Evolutionary conservation across 1,284 basidiomycete genomes (phyloP).

Genomic region (Cystobasidium slooffiae): DNA sequence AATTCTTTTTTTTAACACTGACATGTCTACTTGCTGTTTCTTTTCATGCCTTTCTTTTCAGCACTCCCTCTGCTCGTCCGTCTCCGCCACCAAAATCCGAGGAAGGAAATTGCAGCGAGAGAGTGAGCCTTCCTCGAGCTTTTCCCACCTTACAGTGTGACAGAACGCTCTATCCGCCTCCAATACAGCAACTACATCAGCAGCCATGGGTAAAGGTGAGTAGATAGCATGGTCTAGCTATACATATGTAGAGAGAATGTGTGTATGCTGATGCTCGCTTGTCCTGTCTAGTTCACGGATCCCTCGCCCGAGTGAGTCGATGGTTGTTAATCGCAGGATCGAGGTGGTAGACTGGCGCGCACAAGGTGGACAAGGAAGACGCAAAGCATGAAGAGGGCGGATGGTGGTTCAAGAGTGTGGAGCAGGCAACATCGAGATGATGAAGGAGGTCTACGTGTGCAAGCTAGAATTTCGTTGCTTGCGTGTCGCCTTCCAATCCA

Average conservation of each 20-base stretch:
- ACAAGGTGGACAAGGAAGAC: not conserved
- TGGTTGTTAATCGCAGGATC: not conserved
- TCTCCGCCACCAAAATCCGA: not conserved
- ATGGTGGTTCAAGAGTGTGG: not conserved
- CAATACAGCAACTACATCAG: constrained; percentile 12
- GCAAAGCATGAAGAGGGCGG: not conserved
- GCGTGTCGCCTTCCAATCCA: too few relatives aligned
- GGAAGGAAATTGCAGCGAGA: constrained; percentile 7
- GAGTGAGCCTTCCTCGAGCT: constrained; percentile 8
- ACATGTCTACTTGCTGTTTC: not conserved
- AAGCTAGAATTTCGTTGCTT: too few relatives aligned
- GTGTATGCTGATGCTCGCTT: constrained; percentile 13
- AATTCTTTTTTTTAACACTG: not conserved
- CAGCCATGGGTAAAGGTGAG: constrained; percentile 44
- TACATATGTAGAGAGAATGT: not conserved
- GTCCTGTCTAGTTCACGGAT: constrained; percentile 35
- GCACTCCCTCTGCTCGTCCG: not conserved
- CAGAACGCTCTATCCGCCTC: not conserved
- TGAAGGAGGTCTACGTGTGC: not conserved
- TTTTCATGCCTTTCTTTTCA: not conserved
- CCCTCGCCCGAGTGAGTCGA: constrained; percentile 43
- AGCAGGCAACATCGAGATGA: not conserved
- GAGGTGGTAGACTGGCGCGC: not conserved
- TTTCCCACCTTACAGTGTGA: not conserved
- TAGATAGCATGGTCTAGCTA: not conserved